Base-by-base conservation (phyloP, 768 basidiomycete genomes). In the Dentipellis fragilis region DNA sequence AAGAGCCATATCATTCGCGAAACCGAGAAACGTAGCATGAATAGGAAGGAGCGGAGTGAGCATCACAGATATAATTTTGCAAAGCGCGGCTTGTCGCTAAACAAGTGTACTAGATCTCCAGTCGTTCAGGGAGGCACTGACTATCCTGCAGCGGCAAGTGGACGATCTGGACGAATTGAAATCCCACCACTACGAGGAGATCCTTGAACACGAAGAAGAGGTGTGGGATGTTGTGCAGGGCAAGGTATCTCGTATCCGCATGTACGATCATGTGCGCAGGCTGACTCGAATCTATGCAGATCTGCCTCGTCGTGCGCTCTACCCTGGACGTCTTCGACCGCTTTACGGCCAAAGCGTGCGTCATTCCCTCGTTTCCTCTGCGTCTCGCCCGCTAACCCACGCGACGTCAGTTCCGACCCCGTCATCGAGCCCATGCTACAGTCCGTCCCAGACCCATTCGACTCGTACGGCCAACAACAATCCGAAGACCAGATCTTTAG, bases 191-290 rank as follows among this genome's bases (percentile, higher is more conserved):
- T 94, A 97, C 64, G 80, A 85, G 59, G 85, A 92, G 63, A 92
- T 95, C 53, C 72, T 93, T 51, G 89, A 90, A 57, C 93, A 93
- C 62, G 93, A 96, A 71, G 91, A 94, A 62, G 85, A 95, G 68
- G 87, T 92, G n/a, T 97, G 94, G 94, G 84, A 93, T 63, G 80
- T 83, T 12, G 90, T 95, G 6, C 84, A 94, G 66, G 81, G 77
- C 59, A 95, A 94, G 75, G 87, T 88, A 60, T 36, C 68, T 61
- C n/a, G 34, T 29, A 38, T 35, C 10, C 36, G 29, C 39, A 50
- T 51, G 39, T 46, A 36, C 39, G 16, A n/a, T 39, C 23, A 39
- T 38, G n/a, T 23, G 10, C 10, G 11, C 46, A 21, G 29, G 34
- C 14, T 39, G 29, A 54, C 51, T 8, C 14, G n/a, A 14, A 16